Evolutionary conservation across 208 protist species (phyloP), one percentile per base, ranked within the genome.

Genomic region (Wallacemonas sp.): DNA sequence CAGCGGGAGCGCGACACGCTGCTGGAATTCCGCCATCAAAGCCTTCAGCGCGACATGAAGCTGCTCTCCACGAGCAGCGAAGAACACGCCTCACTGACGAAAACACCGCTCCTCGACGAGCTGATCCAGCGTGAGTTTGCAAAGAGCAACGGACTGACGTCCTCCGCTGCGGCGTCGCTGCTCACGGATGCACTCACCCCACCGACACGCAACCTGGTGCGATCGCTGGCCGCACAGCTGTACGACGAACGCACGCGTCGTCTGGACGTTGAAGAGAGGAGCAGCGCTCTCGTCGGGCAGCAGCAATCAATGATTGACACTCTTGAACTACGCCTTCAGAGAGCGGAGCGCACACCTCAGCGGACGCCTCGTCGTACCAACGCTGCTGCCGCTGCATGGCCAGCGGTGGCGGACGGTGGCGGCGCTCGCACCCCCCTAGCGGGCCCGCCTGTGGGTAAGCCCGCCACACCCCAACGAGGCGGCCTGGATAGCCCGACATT

Each of bases 161-260:
- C 6, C 5, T 39, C 33, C n/a, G 30, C 59, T 36, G 36, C 45
- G 37, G 21, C n/a, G 4, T 12, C 36, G 26, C 15, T 22, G 10
- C 32, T 59, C 3, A 27, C 76, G 19, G 60, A 68, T 2, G 27
- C 66, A 10, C 54, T 81, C 27, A 77, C 29, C 45, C 68, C 76
- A 1, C 50, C 21, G 8, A 61, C 66, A 6, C 70, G 66, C 10
- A 58, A 61, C 21, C 68, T 87, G 60, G 57, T 81, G 5, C 81
- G 71, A 0, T 83, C 73, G 3, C 50, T 87, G 17, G 81, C 74
- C 21, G 68, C 64, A 17, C 71, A 84, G 42, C 50, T 88, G 6
- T 58, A 72, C 30, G 74, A 88, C 42, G 71, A 79, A 45, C 34
- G 71, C 26, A 50, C 55, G 24, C 68, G 66, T 22, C 62, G 74